Evolutionary conservation across 495 filamentous ascomycete species (phyloP).

Genomic region (Neohortaea acidophila): DNA sequence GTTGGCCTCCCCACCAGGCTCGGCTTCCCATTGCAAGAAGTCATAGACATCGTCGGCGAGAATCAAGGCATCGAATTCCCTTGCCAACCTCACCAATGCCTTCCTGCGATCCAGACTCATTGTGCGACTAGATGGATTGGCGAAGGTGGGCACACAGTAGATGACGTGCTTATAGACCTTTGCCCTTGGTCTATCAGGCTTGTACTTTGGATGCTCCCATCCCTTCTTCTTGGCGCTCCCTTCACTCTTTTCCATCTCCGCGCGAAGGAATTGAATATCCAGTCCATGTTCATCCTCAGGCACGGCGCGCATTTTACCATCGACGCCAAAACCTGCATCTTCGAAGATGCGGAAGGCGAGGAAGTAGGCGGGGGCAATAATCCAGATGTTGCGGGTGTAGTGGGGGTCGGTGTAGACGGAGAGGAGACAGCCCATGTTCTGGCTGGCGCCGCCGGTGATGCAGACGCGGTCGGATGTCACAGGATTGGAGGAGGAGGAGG

Average conservation of each 20-base stretch:
- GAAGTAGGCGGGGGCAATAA: conserved; percentile 67
- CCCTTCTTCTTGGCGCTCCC: conserved; percentile 22
- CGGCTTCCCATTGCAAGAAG: conserved; percentile 53
- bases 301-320: conserved; percentile 45
- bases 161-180: conserved; percentile 73
- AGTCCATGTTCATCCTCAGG: conserved; percentile 62
- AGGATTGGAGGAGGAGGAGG: conserved; percentile 5
- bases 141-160: conserved; percentile 69
- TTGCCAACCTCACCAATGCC: conserved; percentile 49
- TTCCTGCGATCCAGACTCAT: conserved; percentile 48
- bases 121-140: conserved; percentile 65
- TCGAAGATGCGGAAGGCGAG: conserved; percentile 65
- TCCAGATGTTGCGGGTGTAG: conserved; percentile 62
- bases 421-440: conserved; percentile 58
- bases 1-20: background rate
- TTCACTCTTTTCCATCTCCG: conserved; percentile 31
- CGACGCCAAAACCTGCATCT: conserved; percentile 47
- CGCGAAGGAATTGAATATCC: conserved; percentile 43
- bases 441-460: conserved; percentile 67
- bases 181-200: conserved; percentile 26
- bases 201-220: conserved; percentile 19
- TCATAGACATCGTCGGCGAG: conserved; percentile 90
- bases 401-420: conserved; percentile 61
- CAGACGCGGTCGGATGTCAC: conserved; percentile 43
- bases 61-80: conserved; percentile 58